Evolutionary conservation across 768 basidiomycete species (phyloP).

Genomic region (Flagelloscypha sp.): DNA sequence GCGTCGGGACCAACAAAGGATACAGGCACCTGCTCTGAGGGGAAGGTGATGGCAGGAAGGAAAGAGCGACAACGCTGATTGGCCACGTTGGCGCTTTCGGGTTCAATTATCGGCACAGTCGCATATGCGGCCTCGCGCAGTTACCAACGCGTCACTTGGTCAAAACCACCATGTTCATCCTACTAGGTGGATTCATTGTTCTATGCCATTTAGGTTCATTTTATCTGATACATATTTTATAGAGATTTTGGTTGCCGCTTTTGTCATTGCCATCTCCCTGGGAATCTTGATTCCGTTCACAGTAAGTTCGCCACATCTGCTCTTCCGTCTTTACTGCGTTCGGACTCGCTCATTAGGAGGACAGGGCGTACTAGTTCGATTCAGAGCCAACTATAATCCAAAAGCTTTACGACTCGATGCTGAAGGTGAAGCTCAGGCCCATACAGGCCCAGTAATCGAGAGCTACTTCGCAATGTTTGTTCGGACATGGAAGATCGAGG

Average conservation of each 20-base stretch:
- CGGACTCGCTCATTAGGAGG: no score
- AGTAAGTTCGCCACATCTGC: no score
- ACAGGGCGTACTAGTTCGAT: slow-evolving; percentile 65
- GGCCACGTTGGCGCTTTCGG: no score
- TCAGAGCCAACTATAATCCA: slow-evolving; percentile 81
- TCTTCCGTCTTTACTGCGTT: no score
- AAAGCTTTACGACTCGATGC: slow-evolving; percentile 74
- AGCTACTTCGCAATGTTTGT: slow-evolving; percentile 68
- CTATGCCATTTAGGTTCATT: not conserved
- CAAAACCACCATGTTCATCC: no score
- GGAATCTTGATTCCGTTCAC: slow-evolving; percentile 52
- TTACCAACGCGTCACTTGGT: no score
- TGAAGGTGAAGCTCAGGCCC: slow-evolving; percentile 67
- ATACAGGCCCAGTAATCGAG: slow-evolving; percentile 70
- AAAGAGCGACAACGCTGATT: no score
- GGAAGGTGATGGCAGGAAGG: no score
- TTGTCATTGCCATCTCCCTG: slow-evolving; percentile 45
- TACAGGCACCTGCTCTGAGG: no score
- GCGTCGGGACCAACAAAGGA: no score
- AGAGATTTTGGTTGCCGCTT: slow-evolving; percentile 31
- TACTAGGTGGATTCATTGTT: not conserved
- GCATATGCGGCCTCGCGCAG: no score
- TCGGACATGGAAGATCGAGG: slow-evolving; percentile 70
- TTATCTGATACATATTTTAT: slow-evolving; percentile 17
- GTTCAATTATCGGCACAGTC: no score